Evolutionary conservation across 2,329 filamentous ascomycete genomes (phyloP).

Genomic region (Fusarium penzigii): DNA sequence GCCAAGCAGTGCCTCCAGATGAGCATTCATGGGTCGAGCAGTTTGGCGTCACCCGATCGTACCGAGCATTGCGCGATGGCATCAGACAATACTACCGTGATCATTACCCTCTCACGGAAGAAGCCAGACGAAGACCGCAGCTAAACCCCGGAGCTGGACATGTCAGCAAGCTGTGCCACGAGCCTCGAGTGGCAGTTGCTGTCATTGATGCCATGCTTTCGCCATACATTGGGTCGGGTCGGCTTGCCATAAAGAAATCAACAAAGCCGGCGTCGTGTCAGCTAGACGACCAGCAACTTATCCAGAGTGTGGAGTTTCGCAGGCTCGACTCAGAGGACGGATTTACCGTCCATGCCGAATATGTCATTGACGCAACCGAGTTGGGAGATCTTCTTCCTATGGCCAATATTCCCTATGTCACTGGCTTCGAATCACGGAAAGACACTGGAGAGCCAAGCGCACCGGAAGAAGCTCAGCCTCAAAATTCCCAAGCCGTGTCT

Average conservation of each 20-base stretch:
- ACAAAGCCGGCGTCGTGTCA: constrained; percentile 22
- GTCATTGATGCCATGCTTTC: constrained; percentile 30
- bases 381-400: constrained; percentile 21
- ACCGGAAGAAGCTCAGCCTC: constrained; percentile 26
- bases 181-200: constrained; percentile 30
- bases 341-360: constrained; percentile 12
- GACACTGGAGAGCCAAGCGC: constrained; percentile 30
- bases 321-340: neutral
- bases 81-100: constrained; percentile 29
- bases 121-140: constrained; percentile 24
- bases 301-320: constrained; percentile 7
- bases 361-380: constrained; percentile 20
- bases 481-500: constrained; percentile 30
- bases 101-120: constrained; percentile 28
- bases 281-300: constrained; percentile 11
- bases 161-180: constrained; percentile 32
- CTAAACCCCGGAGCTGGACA: constrained; percentile 30
- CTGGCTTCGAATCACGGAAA: constrained; percentile 25
- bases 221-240: constrained; percentile 26
- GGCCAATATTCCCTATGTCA: constrained; percentile 26
- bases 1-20: constrained; percentile 31
- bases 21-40: constrained; percentile 33
- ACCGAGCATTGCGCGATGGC: constrained; percentile 24
- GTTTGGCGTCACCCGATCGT: constrained; percentile 30
- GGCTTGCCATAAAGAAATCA: constrained; percentile 22